Conservation (phyloP, 2,329 filamentous ascomycete species). For the Xylaria sp. region DNA sequence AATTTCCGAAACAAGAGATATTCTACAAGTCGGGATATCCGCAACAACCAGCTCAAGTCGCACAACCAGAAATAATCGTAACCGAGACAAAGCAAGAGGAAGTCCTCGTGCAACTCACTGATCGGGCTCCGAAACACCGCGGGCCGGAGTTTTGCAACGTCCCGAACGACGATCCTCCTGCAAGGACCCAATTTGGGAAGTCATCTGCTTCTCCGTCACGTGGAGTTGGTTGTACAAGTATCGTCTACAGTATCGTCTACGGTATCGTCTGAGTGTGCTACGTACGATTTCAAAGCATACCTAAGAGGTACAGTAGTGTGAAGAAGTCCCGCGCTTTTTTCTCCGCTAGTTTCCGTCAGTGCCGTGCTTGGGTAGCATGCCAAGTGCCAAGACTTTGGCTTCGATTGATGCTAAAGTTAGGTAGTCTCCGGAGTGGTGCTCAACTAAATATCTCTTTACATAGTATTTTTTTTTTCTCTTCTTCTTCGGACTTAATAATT, state of each 20-base stretch:
- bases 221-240: background rate
- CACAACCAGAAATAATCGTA: background rate
- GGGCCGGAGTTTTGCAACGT: slow-evolving; percentile 19
- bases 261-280: background rate
- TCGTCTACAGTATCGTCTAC: too few species aligned
- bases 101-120: background rate
- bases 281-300: slow-evolving; percentile 2
- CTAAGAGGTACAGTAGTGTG: too few species aligned
- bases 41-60: background rate
- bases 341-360: slow-evolving; percentile 14
- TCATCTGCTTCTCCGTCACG: background rate
- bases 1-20: background rate
- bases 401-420: background rate
- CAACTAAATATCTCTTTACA: background rate
- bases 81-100: background rate
- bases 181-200: slow-evolving; percentile 13
- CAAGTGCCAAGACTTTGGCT: slow-evolving; percentile 1
- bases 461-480: background rate
- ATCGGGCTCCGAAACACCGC: slow-evolving; percentile 23
- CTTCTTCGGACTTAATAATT: background rate
- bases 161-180: slow-evolving; percentile 27
- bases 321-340: background rate
- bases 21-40: background rate
- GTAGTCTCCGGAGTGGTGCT: background rate
- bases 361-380: slow-evolving; percentile 13